Base-by-base conservation (phyloP, 345 rosid genomes). In the Angophora floribunda region DNA sequence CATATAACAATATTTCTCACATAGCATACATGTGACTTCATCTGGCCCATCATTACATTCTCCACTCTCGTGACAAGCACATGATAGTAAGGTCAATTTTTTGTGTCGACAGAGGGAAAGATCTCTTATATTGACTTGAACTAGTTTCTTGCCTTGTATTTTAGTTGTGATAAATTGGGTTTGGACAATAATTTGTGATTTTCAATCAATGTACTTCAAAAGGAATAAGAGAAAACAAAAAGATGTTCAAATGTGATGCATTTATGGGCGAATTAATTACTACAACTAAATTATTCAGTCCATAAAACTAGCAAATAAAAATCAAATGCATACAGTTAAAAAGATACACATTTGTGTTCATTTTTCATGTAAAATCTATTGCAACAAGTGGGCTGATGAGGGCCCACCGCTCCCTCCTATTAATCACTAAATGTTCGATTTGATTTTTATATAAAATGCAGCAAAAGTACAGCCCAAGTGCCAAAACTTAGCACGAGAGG, bases 271-370 rank as follows among this genome's bases (percentile, higher is more conserved):
- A 30, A 65, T 14, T n/a, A 65, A 30, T 15, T 30, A 65, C 10
- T 7, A 65, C 32, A 30, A 30, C 44, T 14, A 65, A 65, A 65
- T 30, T 30, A 14, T 7, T 65, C 78, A 30, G 30, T 65, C 3
- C 3, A 10, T 5, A 7, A 10, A 65, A 65, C 78, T 14, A 30
- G 78, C 41, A 15, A 15, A 14, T 30, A 1, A 65, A 30, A 65
- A 65, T 65, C 78, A 65, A 30, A n/a, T 65, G 44, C 9, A 15
- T 30, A 30, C 5, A 16, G 4, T 6, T 17, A 9, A 32, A 70
- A 70, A 70, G 32, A 70, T 16, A 8, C 1, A 16, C 5, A 3
- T 2, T 32, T 1, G 6, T 13, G 0, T 9, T 36, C 13, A 2
- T 70, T 16, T 67, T 32, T 32, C 44, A 30, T 7, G 1, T 30